These are phyloP conservation scores for Mycena kentingensis DNA, from an alignment of 768 basidiomycete genomes.

Conservation along the genomic window DNA sequence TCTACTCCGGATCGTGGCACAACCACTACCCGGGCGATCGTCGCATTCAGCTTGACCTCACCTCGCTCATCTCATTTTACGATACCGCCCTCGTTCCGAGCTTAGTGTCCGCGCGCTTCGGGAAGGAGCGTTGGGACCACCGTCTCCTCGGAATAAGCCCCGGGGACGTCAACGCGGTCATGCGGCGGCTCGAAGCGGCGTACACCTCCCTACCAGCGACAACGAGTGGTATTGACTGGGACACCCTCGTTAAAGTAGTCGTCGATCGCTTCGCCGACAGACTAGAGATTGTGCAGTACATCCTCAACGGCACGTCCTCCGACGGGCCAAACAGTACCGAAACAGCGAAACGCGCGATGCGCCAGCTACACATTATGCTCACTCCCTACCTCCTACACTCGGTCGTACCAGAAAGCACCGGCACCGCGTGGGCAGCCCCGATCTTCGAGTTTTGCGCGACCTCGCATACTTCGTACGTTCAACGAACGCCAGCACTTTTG, in stretches of 20 bases:
- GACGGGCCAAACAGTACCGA: no score
- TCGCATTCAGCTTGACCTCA: conserved; percentile 41
- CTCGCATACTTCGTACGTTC: conserved; percentile 33
- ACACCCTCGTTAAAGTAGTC: conserved; percentile 37
- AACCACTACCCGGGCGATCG: conserved; percentile 45
- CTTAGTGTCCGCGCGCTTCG: conserved; percentile 33
- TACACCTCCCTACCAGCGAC: conserved; percentile 17
- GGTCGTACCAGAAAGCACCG: conserved; percentile 6
- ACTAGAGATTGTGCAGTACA: conserved; percentile 41
- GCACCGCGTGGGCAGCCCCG: conserved; percentile 38
- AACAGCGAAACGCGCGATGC: conserved; percentile 28
- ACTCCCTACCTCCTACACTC: conserved; percentile 33
- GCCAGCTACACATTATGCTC: conserved; percentile 34
- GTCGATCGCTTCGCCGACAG: conserved; percentile 43
- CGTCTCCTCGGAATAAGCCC: conserved; percentile 35
- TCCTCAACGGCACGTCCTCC: conserved; percentile 36
- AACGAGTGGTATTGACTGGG: conserved; percentile 46
- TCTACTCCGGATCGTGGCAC: conserved; percentile 42
- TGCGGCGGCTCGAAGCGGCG: conserved; percentile 29
- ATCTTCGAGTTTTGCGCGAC: conserved; percentile 36
- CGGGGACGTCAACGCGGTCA: conserved; percentile 29
- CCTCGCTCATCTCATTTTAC: conserved; percentile 44
- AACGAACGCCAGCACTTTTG: conserved; percentile 13
- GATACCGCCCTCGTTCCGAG: conserved; percentile 40
- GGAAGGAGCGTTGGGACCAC: conserved; percentile 37